A percentile compares a stretch with the other conserved stretches of the same genome.
phyloP scores from a whole-genome alignment of 495 filamentous ascomycete genomes.

The Aspergillus ostianus region DNA sequence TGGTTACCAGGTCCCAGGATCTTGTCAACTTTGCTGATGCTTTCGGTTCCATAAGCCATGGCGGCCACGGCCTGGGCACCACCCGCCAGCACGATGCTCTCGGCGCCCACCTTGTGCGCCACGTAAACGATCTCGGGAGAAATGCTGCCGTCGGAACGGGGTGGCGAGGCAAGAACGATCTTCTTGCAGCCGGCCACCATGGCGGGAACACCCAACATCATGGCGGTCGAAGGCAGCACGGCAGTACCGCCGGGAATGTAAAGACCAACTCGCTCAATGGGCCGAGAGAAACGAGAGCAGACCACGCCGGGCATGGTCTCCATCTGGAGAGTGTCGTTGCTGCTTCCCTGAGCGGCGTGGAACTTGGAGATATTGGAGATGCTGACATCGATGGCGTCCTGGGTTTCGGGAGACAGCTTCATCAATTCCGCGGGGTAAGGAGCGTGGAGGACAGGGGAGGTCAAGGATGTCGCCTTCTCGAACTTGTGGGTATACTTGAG shows the following conservation, averaged over 20 bases:
- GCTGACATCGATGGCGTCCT: slow-evolving; percentile 86
- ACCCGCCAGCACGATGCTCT: slow-evolving; percentile 91
- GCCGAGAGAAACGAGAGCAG: slow-evolving; percentile 88
- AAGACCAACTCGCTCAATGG: slow-evolving; percentile 90
- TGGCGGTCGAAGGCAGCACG: slow-evolving; percentile 89
- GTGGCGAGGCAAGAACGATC: slow-evolving; percentile 90
- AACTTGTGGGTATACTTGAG: slow-evolving; percentile 95
- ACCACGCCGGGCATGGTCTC: slow-evolving; percentile 97
- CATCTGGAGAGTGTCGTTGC: slow-evolving; percentile 70
- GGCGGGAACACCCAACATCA: slow-evolving; percentile 97
- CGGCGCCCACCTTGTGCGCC: slow-evolving; percentile 95
- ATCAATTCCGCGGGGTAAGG: slow-evolving; percentile 84
- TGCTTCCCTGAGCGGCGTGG: slow-evolving; percentile 82
- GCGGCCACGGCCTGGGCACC: slow-evolving; percentile 91
- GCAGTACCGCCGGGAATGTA: slow-evolving; percentile 96
- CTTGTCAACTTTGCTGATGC: slow-evolving; percentile 94
- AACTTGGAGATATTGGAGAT: slow-evolving; percentile 93
- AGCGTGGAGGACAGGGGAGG: slow-evolving; percentile 80
- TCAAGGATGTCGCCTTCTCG: slow-evolving; percentile 88
- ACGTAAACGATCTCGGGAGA: slow-evolving; percentile 97
- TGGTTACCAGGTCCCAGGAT: slow-evolving; percentile 97
- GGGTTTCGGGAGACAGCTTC: slow-evolving; percentile 77
- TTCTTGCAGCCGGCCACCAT: slow-evolving; percentile 97
- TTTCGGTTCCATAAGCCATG: slow-evolving; percentile 68
- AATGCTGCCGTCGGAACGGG: slow-evolving; percentile 82